Conservation (phyloP, 257 asterid genomes). For the Hygrophila difformis region DNA sequence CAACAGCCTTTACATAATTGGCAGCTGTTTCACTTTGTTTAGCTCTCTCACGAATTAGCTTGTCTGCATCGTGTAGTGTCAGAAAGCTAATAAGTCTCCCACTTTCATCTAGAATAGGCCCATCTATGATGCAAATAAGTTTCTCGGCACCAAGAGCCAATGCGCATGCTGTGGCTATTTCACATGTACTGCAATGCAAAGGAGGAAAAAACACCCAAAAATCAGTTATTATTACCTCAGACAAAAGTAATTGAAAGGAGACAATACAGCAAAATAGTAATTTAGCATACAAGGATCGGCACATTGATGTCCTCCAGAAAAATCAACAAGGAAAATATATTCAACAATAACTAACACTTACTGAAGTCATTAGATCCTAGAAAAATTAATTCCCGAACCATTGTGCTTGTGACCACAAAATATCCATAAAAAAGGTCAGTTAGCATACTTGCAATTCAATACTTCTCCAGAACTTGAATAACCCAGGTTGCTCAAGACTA, state of each 20-base stretch:
- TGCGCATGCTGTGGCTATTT: constrained; percentile 98
- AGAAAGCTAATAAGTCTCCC: constrained; percentile 76
- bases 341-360: not conserved
- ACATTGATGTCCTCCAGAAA: too few relatives aligned
- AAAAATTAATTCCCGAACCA: constrained; percentile 13
- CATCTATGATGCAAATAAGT: constrained; percentile 88
- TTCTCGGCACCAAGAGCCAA: constrained; percentile 93
- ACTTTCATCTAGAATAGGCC: constrained; percentile 76
- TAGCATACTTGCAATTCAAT: constrained; percentile 98
- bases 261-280: constrained; percentile 3
- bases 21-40: constrained; percentile 91
- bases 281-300: not conserved
- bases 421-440: constrained; percentile 51
- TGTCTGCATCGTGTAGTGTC: constrained; percentile 88
- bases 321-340: not conserved
- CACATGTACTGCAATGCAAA: constrained; percentile 74
- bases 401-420: constrained; percentile 33
- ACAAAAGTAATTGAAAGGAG: not conserved
- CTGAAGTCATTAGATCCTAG: constrained; percentile 14
- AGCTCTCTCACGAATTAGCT: constrained; percentile 70
- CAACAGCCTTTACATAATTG: constrained; percentile 84
- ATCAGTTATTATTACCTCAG: not conserved
- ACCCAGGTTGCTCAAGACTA: constrained; percentile 79
- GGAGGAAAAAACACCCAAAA: not conserved
- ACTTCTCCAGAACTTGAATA: constrained; percentile 98